These are phyloP conservation scores for Sporobolomyces roseus DNA, from an alignment of 768 basidiomycete species.

Conservation along the genomic window DNA sequence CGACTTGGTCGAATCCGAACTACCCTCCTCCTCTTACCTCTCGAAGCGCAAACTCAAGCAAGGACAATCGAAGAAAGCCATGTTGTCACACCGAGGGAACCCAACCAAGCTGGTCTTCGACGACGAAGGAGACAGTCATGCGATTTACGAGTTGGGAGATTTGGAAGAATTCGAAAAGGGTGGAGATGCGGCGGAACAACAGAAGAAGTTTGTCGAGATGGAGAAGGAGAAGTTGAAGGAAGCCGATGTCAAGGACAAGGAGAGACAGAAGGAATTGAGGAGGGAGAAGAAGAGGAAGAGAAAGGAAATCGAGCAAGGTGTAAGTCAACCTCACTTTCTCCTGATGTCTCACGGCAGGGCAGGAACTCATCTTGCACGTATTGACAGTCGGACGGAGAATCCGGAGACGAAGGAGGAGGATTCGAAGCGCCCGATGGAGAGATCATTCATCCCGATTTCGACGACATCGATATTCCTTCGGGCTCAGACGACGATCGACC, in stretches of 20 bases:
- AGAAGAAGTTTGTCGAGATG: constrained; percentile 44
- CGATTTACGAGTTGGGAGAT: constrained; percentile 76
- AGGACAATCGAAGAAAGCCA: constrained; percentile 66
- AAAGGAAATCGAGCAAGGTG: constrained; percentile 15
- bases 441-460: constrained; percentile 34
- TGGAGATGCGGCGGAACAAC: constrained; percentile 63
- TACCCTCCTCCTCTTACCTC: constrained; percentile 50
- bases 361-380: not conserved
- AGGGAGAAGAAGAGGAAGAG: constrained; percentile 13
- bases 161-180: constrained; percentile 62
- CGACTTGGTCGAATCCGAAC: constrained; percentile 54
- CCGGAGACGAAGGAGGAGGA: constrained; percentile 44
- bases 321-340: constrained; percentile 5
- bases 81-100: constrained; percentile 60
- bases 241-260: constrained; percentile 15
- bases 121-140: constrained; percentile 70
- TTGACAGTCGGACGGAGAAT: constrained; percentile 9
- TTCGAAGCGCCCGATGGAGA: constrained; percentile 46
- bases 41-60: constrained; percentile 83
- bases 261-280: constrained; percentile 12
- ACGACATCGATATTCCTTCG: constrained; percentile 48
- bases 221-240: constrained; percentile 17
- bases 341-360: too few relatives aligned
- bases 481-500: constrained; percentile 64
- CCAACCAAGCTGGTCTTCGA: constrained; percentile 82